A percentile compares a stretch with the other conserved stretches of the same genome.
These are phyloP conservation scores for Rubia tinctorum DNA, from an alignment of 305 asterid species.

Conservation along the genomic window DNA sequence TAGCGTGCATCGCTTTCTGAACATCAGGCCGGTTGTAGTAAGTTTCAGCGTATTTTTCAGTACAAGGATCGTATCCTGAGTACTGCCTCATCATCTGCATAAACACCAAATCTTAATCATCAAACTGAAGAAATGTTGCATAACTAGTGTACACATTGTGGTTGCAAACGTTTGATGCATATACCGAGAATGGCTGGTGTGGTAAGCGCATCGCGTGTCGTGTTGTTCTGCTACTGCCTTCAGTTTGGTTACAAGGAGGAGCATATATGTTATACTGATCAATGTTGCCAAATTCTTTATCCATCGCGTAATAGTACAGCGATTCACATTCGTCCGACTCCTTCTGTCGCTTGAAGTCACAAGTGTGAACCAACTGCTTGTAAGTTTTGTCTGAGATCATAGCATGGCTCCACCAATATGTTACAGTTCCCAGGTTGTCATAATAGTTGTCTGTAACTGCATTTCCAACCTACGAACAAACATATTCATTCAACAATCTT, in stretches of 20 bases:
- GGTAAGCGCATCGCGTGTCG: slow-evolving; percentile 64
- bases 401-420: slow-evolving; percentile 99
- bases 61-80: slow-evolving; percentile 92
- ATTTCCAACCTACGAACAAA: slow-evolving; percentile 64
- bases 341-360: slow-evolving; percentile 64
- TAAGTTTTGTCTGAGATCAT: slow-evolving; percentile 94
- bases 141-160: neutral
- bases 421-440: slow-evolving; percentile 92
- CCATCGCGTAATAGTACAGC: slow-evolving; percentile 88
- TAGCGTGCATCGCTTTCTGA: slow-evolving; percentile 88
- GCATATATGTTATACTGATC: slow-evolving; percentile 97
- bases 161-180: neutral
- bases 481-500: neutral
- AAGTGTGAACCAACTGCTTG: slow-evolving; percentile 65
- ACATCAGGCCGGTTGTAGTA: slow-evolving; percentile 85
- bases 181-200: slow-evolving; percentile 44
- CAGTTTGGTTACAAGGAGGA: slow-evolving; percentile 77
- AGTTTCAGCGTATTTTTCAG: slow-evolving; percentile 80
- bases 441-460: slow-evolving; percentile 90
- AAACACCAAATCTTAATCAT: neutral
- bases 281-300: slow-evolving; percentile 85
- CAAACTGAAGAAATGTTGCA: neutral
- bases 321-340: slow-evolving; percentile 87
- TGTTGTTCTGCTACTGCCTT: slow-evolving; percentile 28
- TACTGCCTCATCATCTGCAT: slow-evolving; percentile 36